Conservation (phyloP, 2,329 filamentous ascomycete species). For the Paecilomyces formosus region DNA sequence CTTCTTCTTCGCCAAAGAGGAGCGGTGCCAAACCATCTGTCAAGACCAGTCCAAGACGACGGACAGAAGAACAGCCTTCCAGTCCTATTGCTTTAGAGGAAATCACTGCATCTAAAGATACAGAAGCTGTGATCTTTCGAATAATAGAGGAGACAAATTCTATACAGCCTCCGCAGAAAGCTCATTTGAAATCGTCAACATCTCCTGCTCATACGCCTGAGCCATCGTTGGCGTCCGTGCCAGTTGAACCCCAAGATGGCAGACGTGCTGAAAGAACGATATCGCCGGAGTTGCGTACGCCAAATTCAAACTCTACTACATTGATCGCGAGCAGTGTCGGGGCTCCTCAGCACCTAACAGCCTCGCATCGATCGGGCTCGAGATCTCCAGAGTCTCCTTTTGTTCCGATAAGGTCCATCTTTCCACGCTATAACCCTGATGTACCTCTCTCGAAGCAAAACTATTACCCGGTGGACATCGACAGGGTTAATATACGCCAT, state of each 20-base stretch:
- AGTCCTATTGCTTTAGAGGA: constrained; percentile 23
- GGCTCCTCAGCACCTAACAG: background rate
- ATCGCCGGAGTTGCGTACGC: background rate
- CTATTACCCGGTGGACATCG: constrained; percentile 22
- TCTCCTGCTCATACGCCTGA: constrained; percentile 10
- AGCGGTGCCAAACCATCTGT: constrained; percentile 27
- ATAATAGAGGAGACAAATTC: constrained; percentile 29
- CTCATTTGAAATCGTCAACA: constrained; percentile 10
- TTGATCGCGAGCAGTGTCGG: constrained; percentile 6
- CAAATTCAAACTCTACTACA: background rate
- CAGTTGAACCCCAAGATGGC: constrained; percentile 3
- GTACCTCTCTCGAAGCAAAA: constrained; percentile 28
- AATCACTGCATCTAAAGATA: constrained; percentile 17
- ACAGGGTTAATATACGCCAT: constrained; percentile 6
- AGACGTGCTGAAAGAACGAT: constrained; percentile 1
- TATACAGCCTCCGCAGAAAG: constrained; percentile 18
- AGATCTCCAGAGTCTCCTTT: constrained; percentile 20
- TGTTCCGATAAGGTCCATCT: constrained; percentile 38
- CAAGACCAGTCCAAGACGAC: constrained; percentile 16
- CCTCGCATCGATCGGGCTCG: constrained; percentile 1
- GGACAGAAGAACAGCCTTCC: constrained; percentile 12
- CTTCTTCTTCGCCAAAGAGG: constrained; percentile 23
- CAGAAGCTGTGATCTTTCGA: constrained; percentile 30
- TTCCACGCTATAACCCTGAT: constrained; percentile 36
- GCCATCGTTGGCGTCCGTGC: constrained; percentile 6